Evolutionary conservation across 164 flowering plant genomes (phyloP), one percentile per base, ranked within the genome.

Genomic region (Piper betle): DNA sequence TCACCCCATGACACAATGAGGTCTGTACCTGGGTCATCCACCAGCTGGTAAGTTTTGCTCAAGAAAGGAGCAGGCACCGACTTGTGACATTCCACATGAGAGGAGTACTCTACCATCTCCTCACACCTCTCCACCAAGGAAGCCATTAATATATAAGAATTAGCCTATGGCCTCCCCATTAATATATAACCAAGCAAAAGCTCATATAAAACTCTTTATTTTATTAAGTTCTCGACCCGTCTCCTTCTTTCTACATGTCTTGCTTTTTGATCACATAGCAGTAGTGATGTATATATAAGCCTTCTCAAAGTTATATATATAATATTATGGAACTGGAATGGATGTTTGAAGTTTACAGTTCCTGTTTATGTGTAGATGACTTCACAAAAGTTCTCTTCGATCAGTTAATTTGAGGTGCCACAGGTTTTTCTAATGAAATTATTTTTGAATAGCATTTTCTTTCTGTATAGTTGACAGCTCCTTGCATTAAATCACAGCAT

Each of bases 1-100:
- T 77, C 80, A 41, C 80, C 77, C 86, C 84, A 82, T 52, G 84
- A 82, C 9, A 82, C 80, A 53, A 80, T 72, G 71, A 70, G 73
- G 59, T 80, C 80, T 7, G 80, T 79, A 53, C 46, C 56, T 16
- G 80, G 81, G 40, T 80, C 84, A 60, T 82, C 84, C 0, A 80
- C 84, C 10, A 82, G 73, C 75, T 80, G 74, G 56, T 77, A 82
- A 13, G 86, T 80, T 71, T 82, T 82, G 0, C 72, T 73, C 61
- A 82, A 62, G 70, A 82, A 80, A 0, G 86, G 84, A 6, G 84
- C 80, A 12, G 84, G 86, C 55, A 73, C 78, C 54, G 72, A 59
- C 72, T 74, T 78, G n/a, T 75, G 73, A 4, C 72, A 65, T 33
- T 81, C 84, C 59, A 74, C 61, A 19, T 72, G 33, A 25, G 33